A percentile compares a stretch with the other conserved stretches of the same genome.
Conservation (phyloP, 2,329 filamentous ascomycete genomes). For the Penicillium sp. region DNA sequence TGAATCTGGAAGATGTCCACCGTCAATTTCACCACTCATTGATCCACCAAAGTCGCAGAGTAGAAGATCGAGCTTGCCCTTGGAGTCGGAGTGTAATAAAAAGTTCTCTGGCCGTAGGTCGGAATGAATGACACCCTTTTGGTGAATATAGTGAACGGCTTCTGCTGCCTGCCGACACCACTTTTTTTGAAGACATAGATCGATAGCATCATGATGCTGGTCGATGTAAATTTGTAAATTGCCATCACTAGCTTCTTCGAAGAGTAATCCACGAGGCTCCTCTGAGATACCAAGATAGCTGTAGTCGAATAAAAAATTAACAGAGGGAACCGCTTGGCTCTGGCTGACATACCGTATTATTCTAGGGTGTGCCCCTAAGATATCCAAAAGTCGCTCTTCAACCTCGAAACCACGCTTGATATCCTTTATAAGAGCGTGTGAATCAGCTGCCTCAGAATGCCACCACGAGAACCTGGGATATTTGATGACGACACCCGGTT, state of each 20-base stretch:
- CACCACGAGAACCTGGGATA: slow-evolving; percentile 10
- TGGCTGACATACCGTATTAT: neutral
- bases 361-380: slow-evolving; percentile 3
- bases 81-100: slow-evolving; percentile 29
- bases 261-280: slow-evolving; percentile 11
- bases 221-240: slow-evolving; percentile 21
- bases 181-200: slow-evolving; percentile 19
- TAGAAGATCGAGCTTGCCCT: slow-evolving; percentile 27
- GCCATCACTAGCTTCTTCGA: slow-evolving; percentile 25
- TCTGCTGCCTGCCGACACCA: slow-evolving; percentile 34
- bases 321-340: neutral
- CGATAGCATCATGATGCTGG: slow-evolving; percentile 19
- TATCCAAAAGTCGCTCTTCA: slow-evolving; percentile 7
- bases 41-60: slow-evolving; percentile 39
- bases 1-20: slow-evolving; percentile 31
- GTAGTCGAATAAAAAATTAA: neutral
- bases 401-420: slow-evolving; percentile 10
- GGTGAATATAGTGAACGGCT: slow-evolving; percentile 31
- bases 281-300: slow-evolving; percentile 5
- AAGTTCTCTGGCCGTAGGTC: slow-evolving; percentile 36
- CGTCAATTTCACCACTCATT: slow-evolving; percentile 28
- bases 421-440: slow-evolving; percentile 1
- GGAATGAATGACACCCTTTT: slow-evolving; percentile 34
- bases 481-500: slow-evolving; percentile 12
- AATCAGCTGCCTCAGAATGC: slow-evolving; percentile 1